Percentiles rank a stretch among this genome's conserved stretches.
phyloP scores from a whole-genome alignment of 1,284 basidiomycete species.

The Ganoderma meredithae region DNA sequence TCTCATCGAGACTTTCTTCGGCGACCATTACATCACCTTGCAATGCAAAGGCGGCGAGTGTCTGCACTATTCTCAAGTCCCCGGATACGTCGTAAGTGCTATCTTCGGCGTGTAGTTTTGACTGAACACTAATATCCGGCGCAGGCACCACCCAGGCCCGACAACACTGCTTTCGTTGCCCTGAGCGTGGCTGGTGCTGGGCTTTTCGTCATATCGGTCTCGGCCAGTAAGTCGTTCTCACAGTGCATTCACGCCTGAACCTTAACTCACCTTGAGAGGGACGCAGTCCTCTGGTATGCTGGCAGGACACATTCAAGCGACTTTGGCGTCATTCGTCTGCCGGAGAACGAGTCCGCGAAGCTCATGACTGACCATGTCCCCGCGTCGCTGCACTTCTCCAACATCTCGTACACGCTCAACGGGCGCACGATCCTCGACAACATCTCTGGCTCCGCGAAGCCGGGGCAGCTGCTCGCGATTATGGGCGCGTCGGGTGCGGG shows the following conservation, averaged over 20 bases:
- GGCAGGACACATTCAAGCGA: constrained; percentile 77
- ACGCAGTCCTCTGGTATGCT: constrained; percentile 86
- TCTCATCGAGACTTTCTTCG: constrained; percentile 93
- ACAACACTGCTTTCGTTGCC: constrained; percentile 84
- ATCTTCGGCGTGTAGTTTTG: constrained; percentile 35
- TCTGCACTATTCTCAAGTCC: constrained; percentile 92
- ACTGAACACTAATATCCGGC: constrained; percentile 2
- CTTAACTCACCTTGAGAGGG: background rate
- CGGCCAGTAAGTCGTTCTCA: constrained; percentile 49
- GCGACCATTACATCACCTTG: constrained; percentile 89
- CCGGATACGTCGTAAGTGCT: constrained; percentile 78
- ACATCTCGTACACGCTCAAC: constrained; percentile 82
- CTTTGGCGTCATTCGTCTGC: constrained; percentile 81
- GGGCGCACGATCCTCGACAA: constrained; percentile 77
- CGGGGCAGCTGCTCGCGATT: constrained; percentile 92
- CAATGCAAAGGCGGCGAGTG: constrained; percentile 93
- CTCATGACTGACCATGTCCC: constrained; percentile 95
- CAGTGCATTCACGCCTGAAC: background rate
- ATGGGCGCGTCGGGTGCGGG: constrained; percentile 98
- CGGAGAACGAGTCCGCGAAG: constrained; percentile 82
- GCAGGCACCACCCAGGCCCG: constrained; percentile 79
- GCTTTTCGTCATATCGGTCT: constrained; percentile 67
- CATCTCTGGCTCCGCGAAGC: constrained; percentile 84
- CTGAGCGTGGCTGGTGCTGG: constrained; percentile 84
- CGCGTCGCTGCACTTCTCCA: constrained; percentile 88